phyloP scores from a whole-genome alignment of 805 yeast genomes.

The Kuraishia capsulata region DNA sequence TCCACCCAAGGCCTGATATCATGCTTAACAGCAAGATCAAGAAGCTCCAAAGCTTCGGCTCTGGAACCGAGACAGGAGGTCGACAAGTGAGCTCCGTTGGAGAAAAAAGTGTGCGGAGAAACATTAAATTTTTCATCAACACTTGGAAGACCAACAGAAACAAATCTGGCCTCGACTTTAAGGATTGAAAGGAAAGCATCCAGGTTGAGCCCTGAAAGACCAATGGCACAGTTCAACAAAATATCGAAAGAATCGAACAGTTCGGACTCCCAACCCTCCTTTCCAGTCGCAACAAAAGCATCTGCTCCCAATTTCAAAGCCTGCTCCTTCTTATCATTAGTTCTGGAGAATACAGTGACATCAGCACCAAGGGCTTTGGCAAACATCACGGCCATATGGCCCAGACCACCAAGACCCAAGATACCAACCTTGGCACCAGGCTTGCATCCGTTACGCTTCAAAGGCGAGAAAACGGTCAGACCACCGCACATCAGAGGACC shows the following conservation, averaged over 20 bases:
- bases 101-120: slow-evolving; percentile 42
- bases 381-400: slow-evolving; percentile 35
- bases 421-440: slow-evolving; percentile 29
- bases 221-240: slow-evolving; percentile 32
- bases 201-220: slow-evolving; percentile 24
- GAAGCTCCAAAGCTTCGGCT: slow-evolving; percentile 35
- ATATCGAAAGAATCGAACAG: slow-evolving; percentile 27
- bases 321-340: slow-evolving; percentile 28
- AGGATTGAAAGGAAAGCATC: slow-evolving; percentile 24
- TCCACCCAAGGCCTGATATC: slow-evolving; percentile 42
- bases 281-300: slow-evolving; percentile 35
- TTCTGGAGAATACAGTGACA: slow-evolving; percentile 32
- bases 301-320: slow-evolving; percentile 31
- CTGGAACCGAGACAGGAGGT: slow-evolving; percentile 39
- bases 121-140: slow-evolving; percentile 30
- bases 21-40: slow-evolving; percentile 34
- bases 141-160: slow-evolving; percentile 40
- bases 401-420: slow-evolving; percentile 38
- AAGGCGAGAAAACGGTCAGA: slow-evolving; percentile 39
- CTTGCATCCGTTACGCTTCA: slow-evolving; percentile 28
- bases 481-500: slow-evolving; percentile 48
- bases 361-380: slow-evolving; percentile 38
- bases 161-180: slow-evolving; percentile 29
- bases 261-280: slow-evolving; percentile 29
- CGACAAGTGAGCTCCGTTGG: slow-evolving; percentile 33